phyloP scores from a whole-genome alignment of 2,329 filamentous ascomycete genomes.

The Fusarium redolens region DNA sequence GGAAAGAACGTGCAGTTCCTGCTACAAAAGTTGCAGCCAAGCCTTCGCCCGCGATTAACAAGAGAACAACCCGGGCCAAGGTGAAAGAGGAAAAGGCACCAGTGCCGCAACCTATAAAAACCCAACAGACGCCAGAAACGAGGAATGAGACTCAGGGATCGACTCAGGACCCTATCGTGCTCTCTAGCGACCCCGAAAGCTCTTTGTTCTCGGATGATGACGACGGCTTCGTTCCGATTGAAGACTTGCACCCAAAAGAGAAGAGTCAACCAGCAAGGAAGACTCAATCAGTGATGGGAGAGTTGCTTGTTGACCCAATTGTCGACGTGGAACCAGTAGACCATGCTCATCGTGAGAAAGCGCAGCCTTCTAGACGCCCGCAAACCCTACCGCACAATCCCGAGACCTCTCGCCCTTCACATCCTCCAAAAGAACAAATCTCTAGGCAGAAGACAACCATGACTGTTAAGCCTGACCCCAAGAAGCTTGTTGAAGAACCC shows the following conservation, averaged over 20 bases:
- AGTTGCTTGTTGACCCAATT: neutral
- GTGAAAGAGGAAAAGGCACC: neutral
- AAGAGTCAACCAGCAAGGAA: neutral
- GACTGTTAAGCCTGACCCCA: neutral
- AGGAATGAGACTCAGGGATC: neutral
- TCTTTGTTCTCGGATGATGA: constrained; percentile 3
- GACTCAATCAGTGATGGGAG: neutral
- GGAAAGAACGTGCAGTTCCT: neutral
- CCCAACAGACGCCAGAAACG: neutral
- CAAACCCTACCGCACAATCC: neutral
- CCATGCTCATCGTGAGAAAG: neutral
- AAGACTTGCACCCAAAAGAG: neutral
- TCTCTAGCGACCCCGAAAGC: constrained; percentile 34
- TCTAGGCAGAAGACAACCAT: neutral
- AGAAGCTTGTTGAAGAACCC: neutral
- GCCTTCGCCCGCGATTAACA: neutral
- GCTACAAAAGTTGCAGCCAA: neutral
- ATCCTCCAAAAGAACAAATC: neutral
- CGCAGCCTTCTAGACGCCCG: neutral
- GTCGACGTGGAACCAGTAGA: neutral
- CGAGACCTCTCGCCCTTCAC: neutral
- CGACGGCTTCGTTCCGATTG: neutral
- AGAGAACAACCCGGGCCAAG: neutral
- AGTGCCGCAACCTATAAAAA: neutral
- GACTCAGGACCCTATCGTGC: constrained; percentile 17